Base-by-base conservation (phyloP, 768 basidiomycete genomes). In the Ramaria sp. region DNA sequence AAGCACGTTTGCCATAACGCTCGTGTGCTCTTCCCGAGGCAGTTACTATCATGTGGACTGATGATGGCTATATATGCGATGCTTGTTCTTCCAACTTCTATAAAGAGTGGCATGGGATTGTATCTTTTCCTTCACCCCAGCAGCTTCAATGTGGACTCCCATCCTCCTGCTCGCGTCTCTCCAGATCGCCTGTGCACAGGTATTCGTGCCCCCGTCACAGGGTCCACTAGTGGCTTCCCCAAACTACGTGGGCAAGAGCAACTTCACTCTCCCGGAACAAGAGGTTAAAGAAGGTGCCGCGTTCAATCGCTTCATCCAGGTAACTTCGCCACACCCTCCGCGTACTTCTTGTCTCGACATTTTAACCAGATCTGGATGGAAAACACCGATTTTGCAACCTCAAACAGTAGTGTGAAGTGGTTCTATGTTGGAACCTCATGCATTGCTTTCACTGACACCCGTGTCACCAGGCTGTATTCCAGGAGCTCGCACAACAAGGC, bases 331-430 rank as follows among this genome's bases (percentile, higher is more conserved):
- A 38, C 50, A 37, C 50, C 36, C 38, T 8, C 4, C 42, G 3
- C 20, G 12, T 6, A n/a, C 8, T 22, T 16, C 6, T 6, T 34
- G 20, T 13, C 15, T 25, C 45, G 16, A 36, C 2, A 5, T 20
- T n/a, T 5, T 36, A 37, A 7, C n/a, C 62, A 74, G 60, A 78
- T 83, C 54, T 82, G 78, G 77, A 67, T 84, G 36, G 82, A 83
- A 62, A 83, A 82, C 64, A 81, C 78, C 15, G 74, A 82, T 60
- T 84, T 68, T 56, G 62, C 58, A 8, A 61, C 60, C 52, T 69
- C 65, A 53, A 62, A 50, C 15, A 52, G 60, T 25, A 57, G 45
- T 5, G 56, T 50, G 38, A 41, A 34, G 32, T 8, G 7, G 32
- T 24, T 42, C 27, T 15, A 50, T 12, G 7, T 41, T 16, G 38